Evolutionary conservation across 2,329 filamentous ascomycete genomes (phyloP).

Genomic region (Phoma sp.): DNA sequence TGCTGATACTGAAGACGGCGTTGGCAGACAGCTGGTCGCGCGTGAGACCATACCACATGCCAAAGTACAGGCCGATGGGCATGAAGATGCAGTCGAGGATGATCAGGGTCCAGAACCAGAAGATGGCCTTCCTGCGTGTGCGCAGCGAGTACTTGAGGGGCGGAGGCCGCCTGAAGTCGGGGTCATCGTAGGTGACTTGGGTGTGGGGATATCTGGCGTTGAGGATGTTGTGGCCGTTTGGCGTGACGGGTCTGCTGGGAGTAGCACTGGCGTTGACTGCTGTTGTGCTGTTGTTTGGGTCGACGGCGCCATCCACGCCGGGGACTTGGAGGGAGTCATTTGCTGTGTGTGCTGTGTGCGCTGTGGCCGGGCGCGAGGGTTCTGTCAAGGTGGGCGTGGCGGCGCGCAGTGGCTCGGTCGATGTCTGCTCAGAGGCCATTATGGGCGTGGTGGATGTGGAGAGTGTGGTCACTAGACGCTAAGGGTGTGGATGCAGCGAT

Average conservation of each 20-base stretch:
- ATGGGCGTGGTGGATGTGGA: neutral
- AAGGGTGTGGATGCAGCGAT: slow-evolving; percentile 1
- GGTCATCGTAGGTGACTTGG: slow-evolving; percentile 50
- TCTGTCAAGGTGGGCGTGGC: slow-evolving; percentile 19
- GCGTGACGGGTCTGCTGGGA: slow-evolving; percentile 37
- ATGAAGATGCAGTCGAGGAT: slow-evolving; percentile 64
- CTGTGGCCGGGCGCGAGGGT: slow-evolving; percentile 10
- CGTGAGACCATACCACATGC: slow-evolving; percentile 64
- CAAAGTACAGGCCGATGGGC: slow-evolving; percentile 66
- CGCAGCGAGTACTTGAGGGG: slow-evolving; percentile 63
- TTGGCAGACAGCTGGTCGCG: slow-evolving; percentile 55
- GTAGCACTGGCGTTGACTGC: slow-evolving; percentile 27
- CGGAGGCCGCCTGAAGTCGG: slow-evolving; percentile 54
- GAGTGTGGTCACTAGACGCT: too few species aligned
- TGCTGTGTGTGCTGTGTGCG: slow-evolving; percentile 18
- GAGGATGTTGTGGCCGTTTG: slow-evolving; percentile 23
- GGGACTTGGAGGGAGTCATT: slow-evolving; percentile 28
- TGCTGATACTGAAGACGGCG: slow-evolving; percentile 62
- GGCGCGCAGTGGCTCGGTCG: slow-evolving; percentile 40
- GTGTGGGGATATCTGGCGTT: slow-evolving; percentile 49
- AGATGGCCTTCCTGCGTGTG: slow-evolving; percentile 61
- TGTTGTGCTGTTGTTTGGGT: slow-evolving; percentile 22
- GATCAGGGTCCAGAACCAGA: slow-evolving; percentile 66
- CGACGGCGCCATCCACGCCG: slow-evolving; percentile 23
- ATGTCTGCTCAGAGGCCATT: slow-evolving; percentile 39